Percentiles rank a stretch among this genome's conserved stretches.
Evolutionary conservation across 2,329 filamentous ascomycete species (phyloP).

Genomic region (Stylonectria norvegica): DNA sequence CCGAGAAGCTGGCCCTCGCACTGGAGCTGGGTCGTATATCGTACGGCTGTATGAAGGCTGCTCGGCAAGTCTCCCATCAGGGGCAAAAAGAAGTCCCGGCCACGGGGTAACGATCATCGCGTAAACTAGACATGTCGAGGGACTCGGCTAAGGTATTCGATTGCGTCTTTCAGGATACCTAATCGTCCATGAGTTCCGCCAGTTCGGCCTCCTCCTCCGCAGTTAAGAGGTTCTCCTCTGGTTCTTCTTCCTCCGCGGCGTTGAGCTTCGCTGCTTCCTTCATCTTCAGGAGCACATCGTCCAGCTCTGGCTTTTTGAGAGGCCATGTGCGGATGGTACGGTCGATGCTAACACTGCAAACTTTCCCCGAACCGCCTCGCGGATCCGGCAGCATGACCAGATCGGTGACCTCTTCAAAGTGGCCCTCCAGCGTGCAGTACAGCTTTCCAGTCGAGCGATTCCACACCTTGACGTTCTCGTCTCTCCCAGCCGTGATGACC

Average conservation of each 20-base stretch:
- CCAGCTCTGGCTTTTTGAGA: constrained; percentile 58
- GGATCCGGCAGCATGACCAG: constrained; percentile 57
- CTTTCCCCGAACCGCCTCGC: constrained; percentile 37
- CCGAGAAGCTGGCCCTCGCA: no score
- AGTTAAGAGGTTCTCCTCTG: constrained; percentile 59
- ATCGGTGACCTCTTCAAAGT: constrained; percentile 90
- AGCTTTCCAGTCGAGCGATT: constrained; percentile 69
- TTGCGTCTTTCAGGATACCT: constrained; percentile 12
- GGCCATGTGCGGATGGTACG: constrained; percentile 84
- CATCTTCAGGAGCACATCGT: constrained; percentile 45
- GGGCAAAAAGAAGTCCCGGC: no score
- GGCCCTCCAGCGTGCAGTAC: constrained; percentile 71
- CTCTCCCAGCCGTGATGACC: constrained; percentile 82
- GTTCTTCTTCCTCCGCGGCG: constrained; percentile 42
- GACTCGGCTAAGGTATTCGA: no score
- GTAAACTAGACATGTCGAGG: no score
- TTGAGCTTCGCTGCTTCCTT: constrained; percentile 49
- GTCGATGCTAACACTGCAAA: constrained; percentile 87
- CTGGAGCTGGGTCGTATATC: no score
- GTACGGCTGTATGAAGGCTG: no score
- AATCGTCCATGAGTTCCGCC: constrained; percentile 82
- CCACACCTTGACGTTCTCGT: constrained; percentile 92
- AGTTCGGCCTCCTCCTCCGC: constrained; percentile 91
- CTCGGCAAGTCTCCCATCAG: no score
- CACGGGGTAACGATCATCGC: no score